Conservation (phyloP, 306 rosid species). For the apple (Malus domestica) region DNA sequence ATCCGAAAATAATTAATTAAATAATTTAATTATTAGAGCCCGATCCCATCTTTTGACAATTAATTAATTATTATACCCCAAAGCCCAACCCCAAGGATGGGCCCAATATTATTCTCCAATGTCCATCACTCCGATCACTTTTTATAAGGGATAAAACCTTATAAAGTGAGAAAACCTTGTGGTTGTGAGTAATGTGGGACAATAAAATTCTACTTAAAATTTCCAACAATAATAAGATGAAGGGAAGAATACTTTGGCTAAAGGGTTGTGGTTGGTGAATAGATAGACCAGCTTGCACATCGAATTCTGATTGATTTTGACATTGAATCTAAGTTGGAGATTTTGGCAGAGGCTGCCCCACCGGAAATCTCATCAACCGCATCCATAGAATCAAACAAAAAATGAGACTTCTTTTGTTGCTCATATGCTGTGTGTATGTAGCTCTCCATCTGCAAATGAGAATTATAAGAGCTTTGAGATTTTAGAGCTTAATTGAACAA, state of each 20-base stretch:
- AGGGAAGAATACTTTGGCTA: constrained; percentile 82
- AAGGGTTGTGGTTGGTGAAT: constrained; percentile 84
- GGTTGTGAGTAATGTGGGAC: too few species aligned
- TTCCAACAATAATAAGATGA: constrained; percentile 24
- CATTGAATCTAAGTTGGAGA: constrained; percentile 59
- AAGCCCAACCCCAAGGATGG: too few species aligned
- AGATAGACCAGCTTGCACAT: constrained; percentile 78
- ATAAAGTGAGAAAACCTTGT: too few species aligned
- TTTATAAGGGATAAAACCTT: too few species aligned
- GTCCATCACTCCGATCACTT: too few species aligned
- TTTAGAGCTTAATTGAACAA: not conserved
- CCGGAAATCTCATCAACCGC: constrained; percentile 72
- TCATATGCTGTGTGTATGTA: not conserved
- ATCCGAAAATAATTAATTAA: too few species aligned
- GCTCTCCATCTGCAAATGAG: constrained; percentile 3
- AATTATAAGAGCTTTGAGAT: constrained; percentile 10
- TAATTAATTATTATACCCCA: too few species aligned
- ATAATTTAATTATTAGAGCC: too few species aligned
- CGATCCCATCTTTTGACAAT: too few species aligned
- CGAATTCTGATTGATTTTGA: constrained; percentile 49
- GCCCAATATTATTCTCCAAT: too few species aligned
- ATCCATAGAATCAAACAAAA: constrained; percentile 48
- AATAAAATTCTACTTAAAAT: too few species aligned
- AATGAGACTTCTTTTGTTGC: not conserved
- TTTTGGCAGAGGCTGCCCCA: constrained; percentile 58